Conservation (phyloP, 2,329 filamentous ascomycete species). For the Sporothrix humicola region DNA sequence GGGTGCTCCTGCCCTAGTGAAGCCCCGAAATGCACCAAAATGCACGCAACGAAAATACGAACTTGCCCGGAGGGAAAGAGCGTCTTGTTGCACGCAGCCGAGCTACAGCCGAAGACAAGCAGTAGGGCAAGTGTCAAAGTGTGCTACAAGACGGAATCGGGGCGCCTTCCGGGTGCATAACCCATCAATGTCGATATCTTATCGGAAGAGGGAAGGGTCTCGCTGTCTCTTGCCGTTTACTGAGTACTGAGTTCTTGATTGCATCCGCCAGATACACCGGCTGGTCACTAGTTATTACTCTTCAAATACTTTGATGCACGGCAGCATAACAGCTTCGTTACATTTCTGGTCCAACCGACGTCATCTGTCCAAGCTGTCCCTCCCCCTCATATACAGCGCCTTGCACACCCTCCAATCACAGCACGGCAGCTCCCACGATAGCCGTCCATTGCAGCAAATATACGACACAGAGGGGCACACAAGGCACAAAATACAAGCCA, state of each 20-base stretch:
- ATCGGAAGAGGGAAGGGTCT: conserved; percentile 10
- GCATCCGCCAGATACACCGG: background rate
- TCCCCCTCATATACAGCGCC: background rate
- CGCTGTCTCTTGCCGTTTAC: background rate
- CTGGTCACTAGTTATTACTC: conserved; percentile 18
- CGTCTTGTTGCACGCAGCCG: conserved; percentile 9
- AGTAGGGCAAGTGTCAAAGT: no score
- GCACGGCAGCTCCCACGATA: background rate
- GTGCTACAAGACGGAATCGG: conserved; percentile 10
- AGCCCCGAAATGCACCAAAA: background rate
- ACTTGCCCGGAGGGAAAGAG: background rate
- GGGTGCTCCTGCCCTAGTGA: conserved; percentile 2
- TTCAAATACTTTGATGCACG: background rate
- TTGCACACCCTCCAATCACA: conserved; percentile 22
- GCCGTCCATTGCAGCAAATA: conserved; percentile 8
- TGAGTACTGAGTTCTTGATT: no score
- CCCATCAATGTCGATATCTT: background rate
- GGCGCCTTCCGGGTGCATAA: background rate
- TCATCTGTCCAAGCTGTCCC: conserved; percentile 21
- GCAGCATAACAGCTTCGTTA: background rate
- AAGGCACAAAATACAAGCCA: no score
- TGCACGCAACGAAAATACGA: conserved; percentile 16
- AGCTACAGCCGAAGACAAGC: conserved; percentile 24
- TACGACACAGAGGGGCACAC: background rate
- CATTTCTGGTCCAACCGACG: conserved; percentile 23